Evolutionary conservation across 805 yeast species (phyloP), one percentile per base, ranked within the genome.

Genomic region (Tetrapisispora iriomotensis): DNA sequence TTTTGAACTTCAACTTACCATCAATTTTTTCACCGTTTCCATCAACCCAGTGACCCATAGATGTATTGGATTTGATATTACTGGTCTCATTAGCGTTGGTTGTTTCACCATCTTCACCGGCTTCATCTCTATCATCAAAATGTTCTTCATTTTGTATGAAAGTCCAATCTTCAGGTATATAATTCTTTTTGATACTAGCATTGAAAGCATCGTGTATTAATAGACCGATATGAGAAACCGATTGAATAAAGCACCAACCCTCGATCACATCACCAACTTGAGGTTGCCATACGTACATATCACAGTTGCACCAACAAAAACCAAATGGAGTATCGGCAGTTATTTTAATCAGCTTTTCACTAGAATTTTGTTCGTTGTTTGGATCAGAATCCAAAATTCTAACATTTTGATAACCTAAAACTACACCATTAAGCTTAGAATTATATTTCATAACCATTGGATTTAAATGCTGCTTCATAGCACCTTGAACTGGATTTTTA

Each of bases 221-320:
- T 44, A 92, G 68, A 44, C 96, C 97, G 51, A 92, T 82, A 58
- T 92, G 98, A 7, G 95, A 81, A 14, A 94, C 95, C 3, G 95
- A 80, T 66, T 90, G 96, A 75, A 90, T 79, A 65, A 85, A 86
- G 39, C 82, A 72, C 68, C 78, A 73, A 10, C 98, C 98, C 60
- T 88, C 94, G 15, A 92, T 64, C 1, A 71, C 64, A 55, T 92
- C 96, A 4, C 94, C 96, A n/a, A 77, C 67, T 50, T 75, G 75
- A 4, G 99, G 98, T 51, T 73, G 76, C 97, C 98, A 92, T 36
- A 87, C 74, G 40, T 86, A 68, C 35, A 92, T 69, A 39, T 86
- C 92, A 8, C 82, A 94, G 4, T 75, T 65, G 34, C 85, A 71
- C 97, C 98, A 92, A 38, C 82, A 56, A 60, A 82, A 92, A 22